Evolutionary conservation across 2,329 filamentous ascomycete genomes (phyloP), one percentile per base, ranked within the genome.

Genomic region (Bretziella fagacearum): DNA sequence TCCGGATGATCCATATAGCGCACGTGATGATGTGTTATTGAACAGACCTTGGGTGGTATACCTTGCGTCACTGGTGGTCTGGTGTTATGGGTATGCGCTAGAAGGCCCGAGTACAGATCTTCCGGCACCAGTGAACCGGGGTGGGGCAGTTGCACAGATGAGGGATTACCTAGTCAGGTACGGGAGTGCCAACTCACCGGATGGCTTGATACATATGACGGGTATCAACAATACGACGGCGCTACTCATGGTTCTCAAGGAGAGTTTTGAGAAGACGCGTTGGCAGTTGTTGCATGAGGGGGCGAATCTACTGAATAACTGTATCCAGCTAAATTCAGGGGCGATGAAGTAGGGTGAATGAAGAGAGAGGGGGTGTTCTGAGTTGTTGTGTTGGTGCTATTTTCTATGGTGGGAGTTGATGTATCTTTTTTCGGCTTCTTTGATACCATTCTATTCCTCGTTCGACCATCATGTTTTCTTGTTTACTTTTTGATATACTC

Each of bases 1-100:
- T 13, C 58, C 56, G 20, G 55, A 56, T 6, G 56, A 54, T 3
- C 61, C 71, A 5, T 98, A 96, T 60, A 80, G 78, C 15, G 85
- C 87, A 1, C 75, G 85, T 17, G 83, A 94, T 55, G 91, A 98
- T 56, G 82, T 86, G 46, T 70, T 95, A 1, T 71, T 96, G 51
- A 93, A 96, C 57, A 73, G 91, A 13, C 84, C 89, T 0, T 98
- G 91, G 89, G 86, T 95, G 8, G 68, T 96, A 44, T 98, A 95
- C 62, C 93, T 94, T 58, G 84, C 91, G 1, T 79, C 80, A 0
- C 70, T 98, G 11, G 84, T 95, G 18, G 83, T 96, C 1, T 98
- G 91, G 91, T 85, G 79, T 51, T 98, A 96, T 56, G 89, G 87
- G 2, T 95, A 79, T 58, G 86, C 89, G 0, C 67, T 93, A 17